phyloP scores from a whole-genome alignment of 495 filamentous ascomycete species.

The Polyplosphaeria fusca region DNA sequence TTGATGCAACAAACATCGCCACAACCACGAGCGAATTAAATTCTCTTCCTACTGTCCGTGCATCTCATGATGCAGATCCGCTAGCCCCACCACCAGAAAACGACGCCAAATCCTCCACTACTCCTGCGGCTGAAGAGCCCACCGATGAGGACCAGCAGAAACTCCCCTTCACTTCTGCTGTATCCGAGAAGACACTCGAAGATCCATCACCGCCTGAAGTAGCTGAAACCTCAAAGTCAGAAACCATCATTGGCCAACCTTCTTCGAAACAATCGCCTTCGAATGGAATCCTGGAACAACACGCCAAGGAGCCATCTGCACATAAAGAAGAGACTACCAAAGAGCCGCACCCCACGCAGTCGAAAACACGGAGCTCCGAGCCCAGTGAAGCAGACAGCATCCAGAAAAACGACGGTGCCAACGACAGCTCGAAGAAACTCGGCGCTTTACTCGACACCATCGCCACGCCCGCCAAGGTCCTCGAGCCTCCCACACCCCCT shows the following conservation, averaged over 20 bases:
- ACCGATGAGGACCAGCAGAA: no score
- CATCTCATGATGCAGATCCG: no score
- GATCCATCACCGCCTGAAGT: background rate
- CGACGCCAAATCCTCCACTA: background rate
- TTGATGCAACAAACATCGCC: no score
- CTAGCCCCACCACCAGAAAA: no score
- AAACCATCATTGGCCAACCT: no score
- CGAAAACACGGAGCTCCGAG: background rate
- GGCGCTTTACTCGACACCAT: background rate
- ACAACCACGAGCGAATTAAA: no score
- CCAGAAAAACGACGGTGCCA: conserved; percentile 9
- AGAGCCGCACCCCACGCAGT: background rate
- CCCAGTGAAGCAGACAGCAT: background rate
- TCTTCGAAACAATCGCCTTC: no score
- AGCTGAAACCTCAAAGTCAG: background rate
- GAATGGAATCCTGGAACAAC: no score
- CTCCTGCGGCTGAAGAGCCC: background rate
- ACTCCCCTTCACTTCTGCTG: no score
- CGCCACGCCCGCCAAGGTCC: conserved; percentile 3
- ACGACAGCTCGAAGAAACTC: background rate
- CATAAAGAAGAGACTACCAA: no score
- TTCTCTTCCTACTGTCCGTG: no score
- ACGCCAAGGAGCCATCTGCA: no score
- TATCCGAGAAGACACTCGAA: background rate
- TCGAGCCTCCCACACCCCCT: conserved; percentile 4